Percentiles rank a stretch among this genome's conserved stretches.
These are phyloP conservation scores for Sambucus nigra DNA, from an alignment of 129 eudicot species.

Conservation along the genomic window DNA sequence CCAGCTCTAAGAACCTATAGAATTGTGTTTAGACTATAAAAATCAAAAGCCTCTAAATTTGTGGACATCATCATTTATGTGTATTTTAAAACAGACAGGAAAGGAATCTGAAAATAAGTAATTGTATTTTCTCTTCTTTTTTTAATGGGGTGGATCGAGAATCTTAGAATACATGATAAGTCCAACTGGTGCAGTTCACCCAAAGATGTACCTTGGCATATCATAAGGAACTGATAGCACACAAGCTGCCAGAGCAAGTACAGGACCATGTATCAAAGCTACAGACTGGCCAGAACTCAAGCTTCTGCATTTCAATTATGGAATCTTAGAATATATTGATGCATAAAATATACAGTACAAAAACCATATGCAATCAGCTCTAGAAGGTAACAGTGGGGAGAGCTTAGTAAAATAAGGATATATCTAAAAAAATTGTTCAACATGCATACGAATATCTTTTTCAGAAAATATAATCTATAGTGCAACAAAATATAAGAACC, in stretches of 20 bases:
- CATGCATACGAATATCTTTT: no score
- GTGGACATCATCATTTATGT: background rate
- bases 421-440: no score
- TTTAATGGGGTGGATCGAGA: background rate
- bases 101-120: background rate
- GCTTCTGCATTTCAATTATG: slow-evolving; percentile 32
- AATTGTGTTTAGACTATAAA: background rate
- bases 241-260: slow-evolving; percentile 91
- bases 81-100: background rate
- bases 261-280: slow-evolving; percentile 69
- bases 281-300: slow-evolving; percentile 43
- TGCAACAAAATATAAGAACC: no score
- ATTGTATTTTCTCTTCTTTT: background rate
- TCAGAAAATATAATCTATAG: no score
- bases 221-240: slow-evolving; percentile 93
- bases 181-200: background rate
- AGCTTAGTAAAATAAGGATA: no score
- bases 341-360: slow-evolving; percentile 1
- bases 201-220: slow-evolving; percentile 74
- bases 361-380: background rate
- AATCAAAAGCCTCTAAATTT: background rate
- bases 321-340: background rate
- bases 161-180: background rate
- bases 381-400: no score
- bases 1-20: background rate